Base-by-base conservation (phyloP, 2,329 filamentous ascomycete species). In the Hypoxylon rubiginosum region DNA sequence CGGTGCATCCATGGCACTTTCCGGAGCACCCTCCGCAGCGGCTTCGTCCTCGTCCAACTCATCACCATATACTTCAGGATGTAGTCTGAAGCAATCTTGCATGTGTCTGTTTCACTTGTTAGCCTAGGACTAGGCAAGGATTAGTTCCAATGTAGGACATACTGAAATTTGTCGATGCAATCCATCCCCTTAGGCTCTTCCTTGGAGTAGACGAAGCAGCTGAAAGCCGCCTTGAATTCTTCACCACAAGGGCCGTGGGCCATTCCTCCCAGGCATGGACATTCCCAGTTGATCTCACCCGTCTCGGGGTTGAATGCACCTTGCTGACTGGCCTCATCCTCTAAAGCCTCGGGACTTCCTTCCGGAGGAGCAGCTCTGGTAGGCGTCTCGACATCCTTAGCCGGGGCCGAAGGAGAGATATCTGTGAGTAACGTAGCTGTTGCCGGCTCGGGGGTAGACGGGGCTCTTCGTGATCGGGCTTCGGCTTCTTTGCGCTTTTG, bases 231-330 rank as follows among this genome's bases (percentile, higher is more conserved):
- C 84, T 91, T 94, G 87, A 99, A 99, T 76, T 98, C 90, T 78
- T 97, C 93, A 51, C 96, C 96, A 78, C 96, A 99, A 58, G 96
- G 96, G 0, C 96, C 96, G 77, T 97, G 83, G 7, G 96, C 96
- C 96, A 99, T 99, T 57, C 96, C 96, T 52, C 96, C 96, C 34
- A 99, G 84, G 79, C 96, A 99, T 15, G 96, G 96, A 81, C 96
- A 99, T 79, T 98, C 96, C 96, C 96, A 99, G 85, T 99, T 99
- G 82, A 99, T 99, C 86, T 99, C 96, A 73, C 96, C 96, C 9
- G 96, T 99, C 83, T 98, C 96, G 2, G 94, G 94, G 81, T 99
- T 97, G 84, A 98, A 99, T 0, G 96, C 96, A 60, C 93, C 96
- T 80, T 98, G 90, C 77, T 95, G 90, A 67, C 83, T 87, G 5